Percentiles rank a stretch among this genome's conserved stretches.
Evolutionary conservation across 1,284 basidiomycete genomes (phyloP).

Genomic region (Fomitopsis palustris): DNA sequence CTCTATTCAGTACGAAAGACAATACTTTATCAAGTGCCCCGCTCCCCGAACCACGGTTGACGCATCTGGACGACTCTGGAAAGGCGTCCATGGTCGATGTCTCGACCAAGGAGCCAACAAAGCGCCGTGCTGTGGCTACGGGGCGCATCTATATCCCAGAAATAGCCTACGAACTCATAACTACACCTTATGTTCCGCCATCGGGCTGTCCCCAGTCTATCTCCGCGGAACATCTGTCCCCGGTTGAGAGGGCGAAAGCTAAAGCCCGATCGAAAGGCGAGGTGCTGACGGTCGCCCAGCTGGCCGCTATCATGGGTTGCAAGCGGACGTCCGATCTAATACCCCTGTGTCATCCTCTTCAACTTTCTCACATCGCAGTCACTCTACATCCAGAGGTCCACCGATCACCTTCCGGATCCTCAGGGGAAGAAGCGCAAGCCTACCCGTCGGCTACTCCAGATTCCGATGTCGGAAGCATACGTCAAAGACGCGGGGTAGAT

Average conservation of each 20-base stretch:
- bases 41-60: conserved; percentile 35
- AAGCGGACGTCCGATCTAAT: conserved; percentile 83
- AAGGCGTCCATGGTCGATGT: conserved; percentile 82
- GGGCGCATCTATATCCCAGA: conserved; percentile 74
- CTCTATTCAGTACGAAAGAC: conserved; percentile 16
- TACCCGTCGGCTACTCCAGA: conserved; percentile 1
- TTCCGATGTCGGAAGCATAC: conserved; percentile 18
- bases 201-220: neutral
- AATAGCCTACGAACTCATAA: conserved; percentile 63
- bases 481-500: conserved; percentile 5
- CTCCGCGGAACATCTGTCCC: neutral
- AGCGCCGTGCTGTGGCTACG: conserved; percentile 69
- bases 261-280: conserved; percentile 70
- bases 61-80: conserved; percentile 69
- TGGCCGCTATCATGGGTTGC: conserved; percentile 85
- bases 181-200: conserved; percentile 28
- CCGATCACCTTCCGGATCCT: conserved; percentile 8
- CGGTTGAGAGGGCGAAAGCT: conserved; percentile 33
- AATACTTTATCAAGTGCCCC: conserved; percentile 7
- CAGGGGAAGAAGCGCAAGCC: neutral
- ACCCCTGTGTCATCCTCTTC: conserved; percentile 81
- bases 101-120: conserved; percentile 59
- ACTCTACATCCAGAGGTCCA: conserved; percentile 44
- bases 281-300: conserved; percentile 73
- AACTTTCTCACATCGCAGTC: conserved; percentile 68